Conservation (phyloP, 371 early-diverging fungal species). For the Mortierella sp. region DNA sequence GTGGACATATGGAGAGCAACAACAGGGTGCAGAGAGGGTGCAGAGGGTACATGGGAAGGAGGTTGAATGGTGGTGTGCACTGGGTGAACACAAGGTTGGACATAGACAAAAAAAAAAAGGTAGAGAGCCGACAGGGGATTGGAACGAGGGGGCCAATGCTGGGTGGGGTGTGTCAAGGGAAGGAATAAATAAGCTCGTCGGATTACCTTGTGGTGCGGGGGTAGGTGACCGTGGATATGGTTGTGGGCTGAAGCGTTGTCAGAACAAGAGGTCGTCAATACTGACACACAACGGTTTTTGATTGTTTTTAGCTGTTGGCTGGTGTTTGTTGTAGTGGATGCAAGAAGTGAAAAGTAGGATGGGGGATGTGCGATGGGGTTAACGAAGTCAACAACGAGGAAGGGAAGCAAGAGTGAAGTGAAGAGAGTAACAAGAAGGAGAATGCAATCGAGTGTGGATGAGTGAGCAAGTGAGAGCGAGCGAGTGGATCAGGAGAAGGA, state of each 20-base stretch:
- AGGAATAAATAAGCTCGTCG: neutral
- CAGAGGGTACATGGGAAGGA: too few species aligned
- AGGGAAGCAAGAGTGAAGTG: too few species aligned
- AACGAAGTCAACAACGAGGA: too few species aligned
- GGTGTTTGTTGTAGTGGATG: too few species aligned
- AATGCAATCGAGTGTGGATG: neutral
- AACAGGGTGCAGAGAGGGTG: too few species aligned
- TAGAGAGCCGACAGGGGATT: neutral
- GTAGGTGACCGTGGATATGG: neutral
- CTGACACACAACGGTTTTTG: too few species aligned
- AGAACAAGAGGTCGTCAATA: neutral
- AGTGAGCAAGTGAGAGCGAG: neutral
- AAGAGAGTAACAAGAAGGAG: too few species aligned
- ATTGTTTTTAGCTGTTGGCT: too few species aligned
- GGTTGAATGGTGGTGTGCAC: neutral
- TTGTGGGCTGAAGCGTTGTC: neutral
- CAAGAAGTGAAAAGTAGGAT: too few species aligned
- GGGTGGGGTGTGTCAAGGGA: neutral
- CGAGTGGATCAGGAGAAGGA: conserved; percentile 1
- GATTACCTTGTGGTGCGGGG: neutral
- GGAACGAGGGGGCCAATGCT: neutral
- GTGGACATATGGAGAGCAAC: too few species aligned
- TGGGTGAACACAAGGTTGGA: neutral
- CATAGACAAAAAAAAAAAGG: neutral
- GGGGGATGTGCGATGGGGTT: too few species aligned